Percentiles rank a stretch among this genome's conserved stretches.
These are phyloP conservation scores for Xylariaceae sp. DNA, from an alignment of 2,329 filamentous ascomycete genomes.

Conservation along the genomic window DNA sequence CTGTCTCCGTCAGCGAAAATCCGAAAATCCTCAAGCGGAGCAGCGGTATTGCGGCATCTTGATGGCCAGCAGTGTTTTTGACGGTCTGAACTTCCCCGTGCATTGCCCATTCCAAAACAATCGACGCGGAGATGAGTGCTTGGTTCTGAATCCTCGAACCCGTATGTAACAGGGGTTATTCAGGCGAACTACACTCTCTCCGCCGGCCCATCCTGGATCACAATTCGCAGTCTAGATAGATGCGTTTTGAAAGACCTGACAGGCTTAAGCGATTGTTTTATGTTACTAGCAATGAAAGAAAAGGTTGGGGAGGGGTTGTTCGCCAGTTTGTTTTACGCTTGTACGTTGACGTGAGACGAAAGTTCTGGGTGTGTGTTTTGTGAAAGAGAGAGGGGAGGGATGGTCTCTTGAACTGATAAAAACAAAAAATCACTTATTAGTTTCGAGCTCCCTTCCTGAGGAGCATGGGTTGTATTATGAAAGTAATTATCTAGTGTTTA, in stretches of 20 bases:
- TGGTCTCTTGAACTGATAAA: background rate
- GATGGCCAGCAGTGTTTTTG: constrained; percentile 5
- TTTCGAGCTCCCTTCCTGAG: too few relatives aligned
- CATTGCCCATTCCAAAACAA: constrained; percentile 12
- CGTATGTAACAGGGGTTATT: constrained; percentile 10
- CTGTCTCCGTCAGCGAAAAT: constrained; percentile 1
- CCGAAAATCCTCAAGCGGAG: constrained; percentile 2
- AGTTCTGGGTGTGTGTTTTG: background rate
- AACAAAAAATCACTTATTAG: too few relatives aligned
- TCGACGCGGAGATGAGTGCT: constrained; percentile 3
- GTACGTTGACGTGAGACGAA: background rate
- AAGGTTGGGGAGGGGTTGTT: background rate
- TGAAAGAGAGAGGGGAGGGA: too few relatives aligned
- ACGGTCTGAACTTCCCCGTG: constrained; percentile 7
- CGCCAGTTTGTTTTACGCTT: background rate
- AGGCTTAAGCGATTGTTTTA: constrained; percentile 8
- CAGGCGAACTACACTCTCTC: constrained; percentile 2
- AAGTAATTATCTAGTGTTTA: background rate
- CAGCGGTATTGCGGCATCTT: constrained; percentile 3
- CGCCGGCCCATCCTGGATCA: constrained; percentile 1
- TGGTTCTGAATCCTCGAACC: constrained; percentile 4
- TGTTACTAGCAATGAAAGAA: constrained; percentile 16
- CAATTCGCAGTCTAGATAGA: too few relatives aligned
- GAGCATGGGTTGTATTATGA: background rate
- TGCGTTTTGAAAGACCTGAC: constrained; percentile 2